Percentiles rank a stretch among this genome's conserved stretches.
phyloP scores from a whole-genome alignment of 148 eudicot genomes.

The Cornus suecica region DNA sequence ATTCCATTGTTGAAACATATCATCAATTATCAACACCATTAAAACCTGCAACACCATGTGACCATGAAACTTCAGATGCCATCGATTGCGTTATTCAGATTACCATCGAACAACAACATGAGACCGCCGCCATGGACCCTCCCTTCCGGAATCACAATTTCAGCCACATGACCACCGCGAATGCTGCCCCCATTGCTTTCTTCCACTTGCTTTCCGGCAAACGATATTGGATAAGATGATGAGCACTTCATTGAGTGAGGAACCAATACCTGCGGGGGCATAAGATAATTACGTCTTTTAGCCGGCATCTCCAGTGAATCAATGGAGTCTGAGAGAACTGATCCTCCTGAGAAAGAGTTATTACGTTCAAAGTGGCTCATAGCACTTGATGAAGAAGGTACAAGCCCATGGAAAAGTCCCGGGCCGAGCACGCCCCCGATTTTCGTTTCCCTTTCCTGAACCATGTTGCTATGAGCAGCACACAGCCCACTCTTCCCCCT shows the following conservation, averaged over 20 bases:
- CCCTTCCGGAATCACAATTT: constrained; percentile 58
- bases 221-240: constrained; percentile 31
- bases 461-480: constrained; percentile 77
- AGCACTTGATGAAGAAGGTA: constrained; percentile 35
- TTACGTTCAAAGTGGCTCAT: constrained; percentile 38
- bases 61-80: constrained; percentile 27
- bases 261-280: constrained; percentile 85
- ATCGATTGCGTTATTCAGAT: constrained; percentile 51
- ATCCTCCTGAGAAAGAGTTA: constrained; percentile 48
- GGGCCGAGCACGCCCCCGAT: constrained; percentile 59
- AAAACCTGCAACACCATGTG: not conserved
- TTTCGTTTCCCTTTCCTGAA: constrained; percentile 48
- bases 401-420: constrained; percentile 83
- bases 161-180: constrained; percentile 11
- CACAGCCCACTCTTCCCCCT: constrained; percentile 91
- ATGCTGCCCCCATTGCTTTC: constrained; percentile 9
- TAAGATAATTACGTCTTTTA: constrained; percentile 50
- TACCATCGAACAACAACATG: constrained; percentile 73
- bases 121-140: constrained; percentile 95
- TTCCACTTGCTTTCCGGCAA: constrained; percentile 27
- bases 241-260: constrained; percentile 86
- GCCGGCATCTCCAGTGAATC: constrained; percentile 43
- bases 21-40: constrained; percentile 21
- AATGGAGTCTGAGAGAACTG: constrained; percentile 54
- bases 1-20: constrained; percentile 5